Conservation (phyloP, 2,329 filamentous ascomycete species). For the Colletotrichum scovillei region DNA sequence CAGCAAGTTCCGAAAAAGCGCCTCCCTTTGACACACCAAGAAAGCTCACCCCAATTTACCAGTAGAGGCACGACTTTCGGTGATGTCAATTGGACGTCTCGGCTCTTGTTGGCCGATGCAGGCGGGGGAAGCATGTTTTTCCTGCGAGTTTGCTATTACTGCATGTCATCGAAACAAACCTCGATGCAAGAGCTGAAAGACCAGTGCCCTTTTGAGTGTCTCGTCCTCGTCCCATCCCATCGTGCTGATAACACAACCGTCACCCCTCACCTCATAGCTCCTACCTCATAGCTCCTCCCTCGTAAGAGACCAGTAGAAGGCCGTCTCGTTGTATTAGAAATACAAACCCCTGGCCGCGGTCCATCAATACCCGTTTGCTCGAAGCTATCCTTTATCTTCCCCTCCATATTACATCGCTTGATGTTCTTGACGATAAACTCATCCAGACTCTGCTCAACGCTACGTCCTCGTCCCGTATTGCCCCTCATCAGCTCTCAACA, state of each 20-base stretch:
- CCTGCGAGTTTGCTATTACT: not conserved
- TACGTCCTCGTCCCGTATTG: slow-evolving; percentile 14
- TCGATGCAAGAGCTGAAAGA: not conserved
- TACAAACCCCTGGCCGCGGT: not conserved
- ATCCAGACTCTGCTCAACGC: slow-evolving; percentile 6
- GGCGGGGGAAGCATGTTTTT: not conserved
- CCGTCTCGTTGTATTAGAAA: slow-evolving; percentile 23
- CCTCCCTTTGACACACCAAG: not conserved
- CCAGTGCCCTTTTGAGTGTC: not conserved
- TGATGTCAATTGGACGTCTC: slow-evolving; percentile 16
- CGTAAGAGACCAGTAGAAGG: not conserved
- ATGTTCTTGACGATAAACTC: slow-evolving; percentile 5
- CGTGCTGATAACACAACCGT: not conserved
- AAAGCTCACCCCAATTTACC: not conserved
- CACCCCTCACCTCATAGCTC: not conserved
- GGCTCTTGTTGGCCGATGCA: slow-evolving; percentile 5
- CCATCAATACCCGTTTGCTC: not conserved
- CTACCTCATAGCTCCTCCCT: not conserved
- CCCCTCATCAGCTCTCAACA: not conserved
- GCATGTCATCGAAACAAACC: slow-evolving; percentile 6
- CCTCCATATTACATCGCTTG: not conserved
- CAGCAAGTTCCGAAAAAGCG: not conserved
- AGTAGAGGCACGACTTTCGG: not conserved
- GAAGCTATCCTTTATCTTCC: not conserved
- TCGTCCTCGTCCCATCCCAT: slow-evolving; percentile 11